These are phyloP conservation scores for Alternaria tenuissima DNA, from an alignment of 2,329 filamentous ascomycete genomes.

Conservation along the genomic window DNA sequence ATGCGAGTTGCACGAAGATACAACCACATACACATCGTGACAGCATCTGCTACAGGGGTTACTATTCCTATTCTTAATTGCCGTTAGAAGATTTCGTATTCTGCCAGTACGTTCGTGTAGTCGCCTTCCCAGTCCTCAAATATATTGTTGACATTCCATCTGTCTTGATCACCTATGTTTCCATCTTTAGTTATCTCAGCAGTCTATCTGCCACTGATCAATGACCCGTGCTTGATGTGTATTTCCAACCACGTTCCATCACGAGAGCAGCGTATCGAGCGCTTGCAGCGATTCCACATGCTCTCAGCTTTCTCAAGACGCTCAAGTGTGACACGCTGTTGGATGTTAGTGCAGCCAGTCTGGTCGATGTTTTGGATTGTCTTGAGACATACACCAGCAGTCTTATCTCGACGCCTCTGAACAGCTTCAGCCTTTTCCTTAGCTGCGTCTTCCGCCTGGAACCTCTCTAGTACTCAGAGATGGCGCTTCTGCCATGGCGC, in stretches of 20 bases:
- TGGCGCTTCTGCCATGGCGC: constrained; percentile 6
- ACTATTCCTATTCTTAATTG: background rate
- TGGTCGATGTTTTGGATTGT: background rate
- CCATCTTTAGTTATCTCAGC: background rate
- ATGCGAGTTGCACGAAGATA: too few species aligned
- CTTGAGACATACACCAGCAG: background rate
- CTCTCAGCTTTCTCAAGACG: constrained; percentile 7
- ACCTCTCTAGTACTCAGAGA: constrained; percentile 2
- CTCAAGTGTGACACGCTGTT: background rate
- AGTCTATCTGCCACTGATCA: constrained; percentile 9
- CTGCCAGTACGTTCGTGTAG: background rate
- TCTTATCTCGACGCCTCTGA: background rate
- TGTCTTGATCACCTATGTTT: background rate
- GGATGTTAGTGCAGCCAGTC: background rate
- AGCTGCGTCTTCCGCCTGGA: constrained; percentile 4
- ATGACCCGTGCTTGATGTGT: background rate
- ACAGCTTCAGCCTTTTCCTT: background rate
- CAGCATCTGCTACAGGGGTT: background rate
- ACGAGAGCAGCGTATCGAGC: background rate
- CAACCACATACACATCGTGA: too few species aligned
- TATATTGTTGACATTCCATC: background rate
- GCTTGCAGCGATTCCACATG: constrained; percentile 5
- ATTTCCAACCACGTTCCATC: background rate
- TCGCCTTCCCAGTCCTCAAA: background rate
- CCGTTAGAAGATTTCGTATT: background rate